Evolutionary conservation across 78 protist species (phyloP).

Genomic region (Dictyostelium purpureum): DNA sequence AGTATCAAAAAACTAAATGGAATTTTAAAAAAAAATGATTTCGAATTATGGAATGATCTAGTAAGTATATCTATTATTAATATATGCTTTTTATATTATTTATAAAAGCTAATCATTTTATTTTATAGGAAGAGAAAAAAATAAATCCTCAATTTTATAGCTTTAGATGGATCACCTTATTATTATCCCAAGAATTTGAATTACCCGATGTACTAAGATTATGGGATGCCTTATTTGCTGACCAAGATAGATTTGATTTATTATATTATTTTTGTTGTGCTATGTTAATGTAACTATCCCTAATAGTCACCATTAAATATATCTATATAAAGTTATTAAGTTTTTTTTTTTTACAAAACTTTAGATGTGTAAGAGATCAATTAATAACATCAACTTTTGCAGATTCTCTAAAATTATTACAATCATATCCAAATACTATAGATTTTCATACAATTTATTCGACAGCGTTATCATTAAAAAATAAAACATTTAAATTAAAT

Average conservation of each 20-base stretch:
- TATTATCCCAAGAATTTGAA: constrained; percentile 89
- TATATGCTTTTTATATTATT: not conserved
- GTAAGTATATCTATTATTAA: not conserved
- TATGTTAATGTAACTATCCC: constrained; percentile 80
- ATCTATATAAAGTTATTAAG: not conserved
- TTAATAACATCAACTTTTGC: constrained; percentile 63
- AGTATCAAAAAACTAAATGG: constrained; percentile 42
- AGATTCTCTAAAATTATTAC: constrained; percentile 71
- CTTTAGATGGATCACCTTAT: constrained; percentile 89
- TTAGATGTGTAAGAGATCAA: constrained; percentile 76
- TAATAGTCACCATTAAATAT: not conserved
- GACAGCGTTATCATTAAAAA: constrained; percentile 50
- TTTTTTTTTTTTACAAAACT: not conserved
- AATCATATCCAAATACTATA: constrained; percentile 65
- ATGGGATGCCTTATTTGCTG: constrained; percentile 91
- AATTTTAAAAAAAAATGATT: constrained; percentile 32
- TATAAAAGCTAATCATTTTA: not conserved
- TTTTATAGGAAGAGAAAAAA: constrained; percentile 58
- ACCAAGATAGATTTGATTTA: constrained; percentile 77
- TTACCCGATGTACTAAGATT: constrained; percentile 88
- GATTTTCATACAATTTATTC: constrained; percentile 74
- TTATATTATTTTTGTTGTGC: constrained; percentile 82
- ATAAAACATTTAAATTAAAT: constrained; percentile 57
- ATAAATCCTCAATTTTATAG: constrained; percentile 83
- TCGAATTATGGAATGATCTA: constrained; percentile 65